Conservation (phyloP, 805 yeast species). For the Lachancea sp. region DNA sequence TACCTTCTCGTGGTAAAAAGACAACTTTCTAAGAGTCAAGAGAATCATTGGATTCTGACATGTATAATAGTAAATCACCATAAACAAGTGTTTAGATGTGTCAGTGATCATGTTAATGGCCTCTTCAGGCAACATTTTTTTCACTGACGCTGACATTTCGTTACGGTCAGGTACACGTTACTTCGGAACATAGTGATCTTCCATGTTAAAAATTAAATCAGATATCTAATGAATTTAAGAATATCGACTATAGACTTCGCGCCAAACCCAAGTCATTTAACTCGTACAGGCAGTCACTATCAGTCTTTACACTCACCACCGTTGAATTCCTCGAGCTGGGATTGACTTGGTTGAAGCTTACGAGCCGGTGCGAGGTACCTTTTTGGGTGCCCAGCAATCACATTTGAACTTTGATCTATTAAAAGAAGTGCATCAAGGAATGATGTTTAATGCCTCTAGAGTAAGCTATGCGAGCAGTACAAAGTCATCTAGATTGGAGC, state of each 20-base stretch:
- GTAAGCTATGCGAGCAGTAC: not conserved
- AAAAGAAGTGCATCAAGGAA: not conserved
- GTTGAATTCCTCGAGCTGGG: not conserved
- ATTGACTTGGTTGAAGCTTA: not conserved
- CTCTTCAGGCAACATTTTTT: too few relatives aligned
- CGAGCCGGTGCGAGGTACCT: not conserved
- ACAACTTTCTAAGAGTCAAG: constrained; percentile 5
- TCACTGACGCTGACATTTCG: too few relatives aligned
- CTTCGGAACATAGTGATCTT: not conserved
- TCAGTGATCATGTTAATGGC: too few relatives aligned
- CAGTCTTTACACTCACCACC: not conserved
- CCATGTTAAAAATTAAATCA: not conserved
- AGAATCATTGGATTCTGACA: not conserved
- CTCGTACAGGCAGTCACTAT: not conserved
- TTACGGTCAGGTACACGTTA: too few relatives aligned
- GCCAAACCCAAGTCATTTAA: not conserved
- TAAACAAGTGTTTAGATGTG: too few relatives aligned
- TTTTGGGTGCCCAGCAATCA: not conserved
- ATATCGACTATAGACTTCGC: not conserved
- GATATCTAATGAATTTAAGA: not conserved
- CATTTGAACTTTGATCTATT: not conserved
- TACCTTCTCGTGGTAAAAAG: constrained; percentile 86
- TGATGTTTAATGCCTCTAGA: constrained; percentile 7
- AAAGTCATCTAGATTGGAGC: not conserved
- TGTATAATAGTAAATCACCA: constrained; percentile 1